phyloP scores from a whole-genome alignment of 2,329 filamentous ascomycete species.

The Trichoderma oligosporum region DNA sequence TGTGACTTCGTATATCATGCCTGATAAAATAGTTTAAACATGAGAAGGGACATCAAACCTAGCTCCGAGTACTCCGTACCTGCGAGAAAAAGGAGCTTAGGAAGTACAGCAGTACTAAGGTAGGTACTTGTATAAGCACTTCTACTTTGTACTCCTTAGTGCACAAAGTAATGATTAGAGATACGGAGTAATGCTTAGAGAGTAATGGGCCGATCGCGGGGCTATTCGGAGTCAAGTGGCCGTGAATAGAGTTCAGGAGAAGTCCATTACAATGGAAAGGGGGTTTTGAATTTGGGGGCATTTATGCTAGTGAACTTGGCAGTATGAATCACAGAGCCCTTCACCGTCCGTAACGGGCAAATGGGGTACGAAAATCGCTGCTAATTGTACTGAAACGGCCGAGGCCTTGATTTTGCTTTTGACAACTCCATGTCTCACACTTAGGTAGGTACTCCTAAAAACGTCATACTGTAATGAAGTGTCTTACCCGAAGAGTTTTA shows the following conservation, averaged over 20 bases:
- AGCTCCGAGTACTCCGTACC: too few species aligned
- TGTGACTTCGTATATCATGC: too few species aligned
- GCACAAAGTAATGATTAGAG: not conserved
- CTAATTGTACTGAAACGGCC: constrained; percentile 7
- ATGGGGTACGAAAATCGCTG: too few species aligned
- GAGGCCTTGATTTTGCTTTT: not conserved
- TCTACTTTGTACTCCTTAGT: not conserved
- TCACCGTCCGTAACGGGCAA: too few species aligned
- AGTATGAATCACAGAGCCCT: not conserved
- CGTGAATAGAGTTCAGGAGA: not conserved
- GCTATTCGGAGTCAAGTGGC: not conserved
- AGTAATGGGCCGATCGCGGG: constrained; percentile 8
- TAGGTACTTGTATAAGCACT: too few species aligned
- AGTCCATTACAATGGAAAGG: not conserved
- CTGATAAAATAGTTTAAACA: too few species aligned
- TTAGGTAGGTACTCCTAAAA: not conserved
- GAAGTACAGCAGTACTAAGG: too few species aligned
- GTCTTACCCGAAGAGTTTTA: not conserved
- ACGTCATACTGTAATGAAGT: not conserved
- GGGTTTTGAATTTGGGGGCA: not conserved
- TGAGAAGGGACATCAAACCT: too few species aligned
- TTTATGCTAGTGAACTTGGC: constrained; percentile 11
- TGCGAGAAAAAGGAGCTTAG: not conserved
- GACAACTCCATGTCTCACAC: constrained; percentile 8
- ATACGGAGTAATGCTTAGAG: not conserved